Percentiles rank a stretch among this genome's conserved stretches.
These are phyloP conservation scores for Stropharia rugosoannulata DNA, from an alignment of 768 basidiomycete species.

Conservation along the genomic window DNA sequence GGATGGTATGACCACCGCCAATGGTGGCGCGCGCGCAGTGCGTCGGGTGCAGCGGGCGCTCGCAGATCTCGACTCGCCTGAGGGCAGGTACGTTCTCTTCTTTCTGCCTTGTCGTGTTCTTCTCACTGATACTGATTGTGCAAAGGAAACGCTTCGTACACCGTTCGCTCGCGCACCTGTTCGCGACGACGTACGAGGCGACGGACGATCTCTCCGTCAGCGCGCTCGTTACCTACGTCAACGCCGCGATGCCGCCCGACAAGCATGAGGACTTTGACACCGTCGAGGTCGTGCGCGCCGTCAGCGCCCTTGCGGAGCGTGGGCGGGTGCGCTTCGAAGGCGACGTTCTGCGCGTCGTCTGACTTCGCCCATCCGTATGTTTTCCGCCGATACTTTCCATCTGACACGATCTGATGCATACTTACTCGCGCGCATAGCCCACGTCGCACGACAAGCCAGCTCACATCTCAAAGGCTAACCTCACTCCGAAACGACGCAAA, in stretches of 20 bases:
- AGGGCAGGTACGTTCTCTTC: conserved; percentile 51
- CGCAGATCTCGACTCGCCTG: conserved; percentile 59
- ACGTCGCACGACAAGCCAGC: too few species aligned
- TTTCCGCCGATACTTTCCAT: too few species aligned
- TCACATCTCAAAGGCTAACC: too few species aligned
- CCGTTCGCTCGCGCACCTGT: conserved; percentile 62
- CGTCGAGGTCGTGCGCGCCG: conserved; percentile 59
- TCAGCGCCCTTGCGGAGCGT: conserved; percentile 43
- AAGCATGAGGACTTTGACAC: conserved; percentile 85
- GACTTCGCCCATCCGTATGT: too few species aligned
- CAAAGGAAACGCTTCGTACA: conserved; percentile 58
- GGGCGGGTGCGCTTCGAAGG: conserved; percentile 52
- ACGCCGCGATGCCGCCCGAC: conserved; percentile 73
- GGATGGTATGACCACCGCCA: too few species aligned
- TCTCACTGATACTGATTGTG: background rate
- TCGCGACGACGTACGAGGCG: conserved; percentile 63
- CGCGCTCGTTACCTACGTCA: conserved; percentile 66
- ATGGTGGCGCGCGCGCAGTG: too few species aligned
- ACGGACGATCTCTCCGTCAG: conserved; percentile 72
- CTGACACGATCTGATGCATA: too few species aligned
- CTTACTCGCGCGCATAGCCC: too few species aligned
- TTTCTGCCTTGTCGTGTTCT: background rate
- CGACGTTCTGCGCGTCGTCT: conserved; percentile 37
- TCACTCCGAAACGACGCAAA: too few species aligned
- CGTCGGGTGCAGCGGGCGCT: conserved; percentile 16